Conservation (phyloP, 768 basidiomycete genomes). For the Russula emetica region DNA sequence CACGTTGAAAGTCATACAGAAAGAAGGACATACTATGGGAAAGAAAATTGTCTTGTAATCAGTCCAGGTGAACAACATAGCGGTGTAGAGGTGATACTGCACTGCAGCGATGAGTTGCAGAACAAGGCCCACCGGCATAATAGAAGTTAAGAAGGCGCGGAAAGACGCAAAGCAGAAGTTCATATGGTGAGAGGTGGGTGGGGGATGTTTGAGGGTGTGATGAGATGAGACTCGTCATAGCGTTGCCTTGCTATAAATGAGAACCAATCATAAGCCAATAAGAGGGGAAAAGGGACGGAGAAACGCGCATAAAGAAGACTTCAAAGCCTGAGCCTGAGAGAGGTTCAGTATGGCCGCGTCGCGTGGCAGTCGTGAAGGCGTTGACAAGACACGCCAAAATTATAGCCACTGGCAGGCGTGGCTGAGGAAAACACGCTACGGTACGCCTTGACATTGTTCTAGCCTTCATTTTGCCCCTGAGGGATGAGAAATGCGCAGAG, state of each 20-base stretch:
- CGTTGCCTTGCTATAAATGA: slow-evolving; percentile 14
- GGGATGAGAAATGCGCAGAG: not conserved
- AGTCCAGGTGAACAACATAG: slow-evolving; percentile 33
- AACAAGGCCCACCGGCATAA: slow-evolving; percentile 9
- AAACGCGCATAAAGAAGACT: slow-evolving; percentile 14
- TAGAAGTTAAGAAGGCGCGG: not conserved
- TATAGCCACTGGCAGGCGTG: slow-evolving; percentile 6
- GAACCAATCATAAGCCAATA: slow-evolving; percentile 8
- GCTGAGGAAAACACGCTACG: not conserved
- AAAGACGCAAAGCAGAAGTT: not conserved
- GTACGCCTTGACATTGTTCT: not conserved
- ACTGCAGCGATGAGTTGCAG: slow-evolving; percentile 12
- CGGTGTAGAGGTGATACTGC: slow-evolving; percentile 27
- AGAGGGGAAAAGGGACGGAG: not conserved
- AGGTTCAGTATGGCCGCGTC: not conserved
- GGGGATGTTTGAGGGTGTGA: slow-evolving; percentile 5
- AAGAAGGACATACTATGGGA: slow-evolving; percentile 29
- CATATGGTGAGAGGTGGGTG: slow-evolving; percentile 16
- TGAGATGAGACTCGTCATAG: slow-evolving; percentile 5
- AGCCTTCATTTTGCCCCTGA: slow-evolving; percentile 22
- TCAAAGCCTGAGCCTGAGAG: slow-evolving; percentile 1
- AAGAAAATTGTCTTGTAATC: slow-evolving; percentile 34
- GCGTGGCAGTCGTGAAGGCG: slow-evolving; percentile 13
- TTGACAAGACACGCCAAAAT: slow-evolving; percentile 16
- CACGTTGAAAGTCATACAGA: not conserved